Evolutionary conservation across 495 filamentous ascomycete species (phyloP).

Genomic region (Physcia stellaris): DNA sequence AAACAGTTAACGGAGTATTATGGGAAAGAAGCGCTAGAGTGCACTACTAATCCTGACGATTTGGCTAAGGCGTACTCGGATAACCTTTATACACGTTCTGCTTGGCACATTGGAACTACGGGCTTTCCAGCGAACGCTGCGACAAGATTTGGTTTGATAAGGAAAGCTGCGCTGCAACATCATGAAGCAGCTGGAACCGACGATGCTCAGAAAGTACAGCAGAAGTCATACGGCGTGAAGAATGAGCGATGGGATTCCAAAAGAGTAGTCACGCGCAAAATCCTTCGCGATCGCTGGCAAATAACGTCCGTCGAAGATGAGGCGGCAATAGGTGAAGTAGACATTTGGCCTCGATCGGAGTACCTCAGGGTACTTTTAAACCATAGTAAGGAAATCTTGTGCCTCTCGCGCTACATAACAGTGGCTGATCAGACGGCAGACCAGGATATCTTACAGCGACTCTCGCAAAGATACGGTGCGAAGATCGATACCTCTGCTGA

Average conservation of each 20-base stretch:
- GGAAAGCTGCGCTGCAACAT: slow-evolving; percentile 5
- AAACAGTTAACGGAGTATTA: slow-evolving; percentile 9
- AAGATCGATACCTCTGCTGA: slow-evolving; percentile 28
- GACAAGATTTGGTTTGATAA: slow-evolving; percentile 2
- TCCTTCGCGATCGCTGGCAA: slow-evolving; percentile 32
- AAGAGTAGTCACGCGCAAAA: slow-evolving; percentile 21
- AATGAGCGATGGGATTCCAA: slow-evolving; percentile 19
- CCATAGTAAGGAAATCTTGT: slow-evolving; percentile 11
- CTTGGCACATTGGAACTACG: slow-evolving; percentile 4
- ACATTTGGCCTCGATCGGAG: slow-evolving; percentile 20
- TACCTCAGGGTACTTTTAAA: slow-evolving; percentile 10
- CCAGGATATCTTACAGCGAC: slow-evolving; percentile 29
- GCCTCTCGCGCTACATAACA: no score
- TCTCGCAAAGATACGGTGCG: slow-evolving; percentile 26
- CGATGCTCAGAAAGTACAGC: neutral
- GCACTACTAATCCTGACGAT: no score
- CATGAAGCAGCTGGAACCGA: slow-evolving; percentile 1
- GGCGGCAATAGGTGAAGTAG: slow-evolving; percentile 23
- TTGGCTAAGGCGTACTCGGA: neutral
- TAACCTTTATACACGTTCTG: slow-evolving; percentile 6
- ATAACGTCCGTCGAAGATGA: slow-evolving; percentile 22
- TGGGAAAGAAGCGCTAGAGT: no score
- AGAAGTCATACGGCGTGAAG: neutral
- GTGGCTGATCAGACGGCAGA: slow-evolving; percentile 19
- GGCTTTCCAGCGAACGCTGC: neutral